A percentile compares a stretch with the other conserved stretches of the same genome.
Conservation (phyloP, 805 yeast species). For the Starmerella bombicola region DNA sequence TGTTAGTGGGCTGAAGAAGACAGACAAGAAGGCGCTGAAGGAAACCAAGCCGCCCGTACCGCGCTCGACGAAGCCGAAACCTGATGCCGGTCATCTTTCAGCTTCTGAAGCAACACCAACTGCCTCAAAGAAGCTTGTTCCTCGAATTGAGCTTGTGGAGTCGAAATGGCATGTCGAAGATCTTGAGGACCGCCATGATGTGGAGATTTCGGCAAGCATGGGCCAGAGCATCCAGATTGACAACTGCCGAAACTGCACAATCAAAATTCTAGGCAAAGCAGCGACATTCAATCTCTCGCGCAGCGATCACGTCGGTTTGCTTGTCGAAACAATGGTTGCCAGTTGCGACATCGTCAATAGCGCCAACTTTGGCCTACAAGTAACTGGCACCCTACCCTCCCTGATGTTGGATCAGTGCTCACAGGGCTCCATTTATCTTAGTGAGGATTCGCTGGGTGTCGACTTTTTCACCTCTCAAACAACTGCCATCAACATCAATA, state of each 20-base stretch:
- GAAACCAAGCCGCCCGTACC: slow-evolving; percentile 54
- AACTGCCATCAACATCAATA: slow-evolving; percentile 72
- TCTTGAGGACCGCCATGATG: slow-evolving; percentile 49
- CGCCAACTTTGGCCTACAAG: slow-evolving; percentile 69
- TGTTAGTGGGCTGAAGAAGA: slow-evolving; percentile 79
- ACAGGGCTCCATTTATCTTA: slow-evolving; percentile 68
- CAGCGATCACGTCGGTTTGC: slow-evolving; percentile 58
- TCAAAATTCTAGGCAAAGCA: slow-evolving; percentile 82
- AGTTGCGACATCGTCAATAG: slow-evolving; percentile 83
- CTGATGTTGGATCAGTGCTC: slow-evolving; percentile 81
- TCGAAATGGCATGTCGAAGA: slow-evolving; percentile 84
- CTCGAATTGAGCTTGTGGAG: slow-evolving; percentile 62
- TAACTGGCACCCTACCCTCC: slow-evolving; percentile 69
- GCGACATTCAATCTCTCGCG: slow-evolving; percentile 74
- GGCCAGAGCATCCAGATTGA: slow-evolving; percentile 85
- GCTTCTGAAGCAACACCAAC: slow-evolving; percentile 24
- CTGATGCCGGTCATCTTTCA: slow-evolving; percentile 19
- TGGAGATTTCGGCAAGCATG: slow-evolving; percentile 67
- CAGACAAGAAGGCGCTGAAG: slow-evolving; percentile 90
- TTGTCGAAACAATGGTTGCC: slow-evolving; percentile 73
- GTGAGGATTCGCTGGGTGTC: slow-evolving; percentile 54
- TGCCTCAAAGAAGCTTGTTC: slow-evolving; percentile 36
- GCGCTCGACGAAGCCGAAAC: slow-evolving; percentile 39
- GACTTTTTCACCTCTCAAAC: slow-evolving; percentile 77
- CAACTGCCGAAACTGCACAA: slow-evolving; percentile 56